Evolutionary conservation across 371 early-diverging fungal genomes (phyloP), one percentile per base, ranked within the genome.

Genomic region (Syncephalis plumigaleata): DNA sequence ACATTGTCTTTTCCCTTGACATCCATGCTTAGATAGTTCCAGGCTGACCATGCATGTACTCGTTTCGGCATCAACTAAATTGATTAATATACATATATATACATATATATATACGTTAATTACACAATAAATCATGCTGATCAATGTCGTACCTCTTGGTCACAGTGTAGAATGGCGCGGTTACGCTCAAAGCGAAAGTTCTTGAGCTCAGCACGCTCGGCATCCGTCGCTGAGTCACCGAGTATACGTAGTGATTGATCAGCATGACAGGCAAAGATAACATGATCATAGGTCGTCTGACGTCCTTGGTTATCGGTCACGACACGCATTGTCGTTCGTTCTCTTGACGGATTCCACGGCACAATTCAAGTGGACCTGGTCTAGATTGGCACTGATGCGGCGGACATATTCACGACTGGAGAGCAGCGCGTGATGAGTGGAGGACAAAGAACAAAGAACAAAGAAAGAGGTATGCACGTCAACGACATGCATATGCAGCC

Each of bases 241-340:
- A 78, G 50, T 5, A 74, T 61, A 31, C 48, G 37, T 37, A 71
- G 49, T 0, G 78, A 57, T 38, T 71, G 65, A 58, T 78, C 73
- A 8, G 67, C 62, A 57, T 78, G 78, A 8, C 62, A 58, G 2
- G 76, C 75, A 15, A 78, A 50, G 8, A 78, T 63, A 16, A 75
- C 71, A 36, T 74, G 62, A 47, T 78, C 78, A 53, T 56, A 31
- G 24, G 27, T n/a, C 25, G 13, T 23, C 36, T 56, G 1, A 31
- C 16, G 16, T 21, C 40, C 40, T 8, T 16, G 16, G 15, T n/a
- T 16, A 40, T 40, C 40, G 8, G 16, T 40, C 40, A 40, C 40
- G 4, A 40, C 18, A 40, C 40, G 16, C n/a, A 8, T n/a, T n/a
- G n/a, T 40, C 40, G n/a, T 16, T n/a, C 8, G 40, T 27, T 9